Conservation (phyloP, 768 basidiomycete species). For the Boletus coccyginus region DNA sequence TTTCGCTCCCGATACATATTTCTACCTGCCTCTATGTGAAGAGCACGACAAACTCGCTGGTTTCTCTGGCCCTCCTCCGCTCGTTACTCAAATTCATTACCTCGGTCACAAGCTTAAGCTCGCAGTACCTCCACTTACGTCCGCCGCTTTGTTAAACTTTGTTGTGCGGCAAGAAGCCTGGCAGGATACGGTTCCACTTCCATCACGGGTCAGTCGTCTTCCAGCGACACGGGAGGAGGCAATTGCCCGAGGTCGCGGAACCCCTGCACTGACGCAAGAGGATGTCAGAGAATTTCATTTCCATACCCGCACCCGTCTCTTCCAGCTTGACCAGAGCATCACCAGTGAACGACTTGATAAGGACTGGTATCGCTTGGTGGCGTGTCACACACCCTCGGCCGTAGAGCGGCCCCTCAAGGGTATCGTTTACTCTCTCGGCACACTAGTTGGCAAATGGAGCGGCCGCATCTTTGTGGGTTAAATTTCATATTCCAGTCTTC, state of each 20-base stretch:
- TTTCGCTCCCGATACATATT: constrained; percentile 44
- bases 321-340: constrained; percentile 15
- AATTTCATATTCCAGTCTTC: constrained; percentile 3
- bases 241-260: constrained; percentile 23
- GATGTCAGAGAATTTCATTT: constrained; percentile 41
- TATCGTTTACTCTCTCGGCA: constrained; percentile 42
- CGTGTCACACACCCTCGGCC: constrained; percentile 39
- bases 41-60: constrained; percentile 21
- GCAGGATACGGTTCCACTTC: constrained; percentile 30
- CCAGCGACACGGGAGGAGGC: constrained; percentile 38
- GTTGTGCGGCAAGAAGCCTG: constrained; percentile 37
- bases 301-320: constrained; percentile 34
- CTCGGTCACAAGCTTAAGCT: constrained; percentile 41
- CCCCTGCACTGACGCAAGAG: constrained; percentile 35
- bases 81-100: constrained; percentile 35
- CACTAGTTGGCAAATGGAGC: constrained; percentile 44
- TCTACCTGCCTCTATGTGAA: constrained; percentile 39
- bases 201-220: constrained; percentile 18
- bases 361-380: constrained; percentile 48
- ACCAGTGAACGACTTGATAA: constrained; percentile 37
- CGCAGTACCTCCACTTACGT: constrained; percentile 39
- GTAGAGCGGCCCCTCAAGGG: constrained; percentile 39
- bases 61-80: constrained; percentile 34
- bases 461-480: constrained; percentile 45
- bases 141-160: constrained; percentile 40